Percentiles rank a stretch among this genome's conserved stretches.
Evolutionary conservation across 2,329 filamentous ascomycete species (phyloP).

Genomic region (Decorospora gaudefroyi): DNA sequence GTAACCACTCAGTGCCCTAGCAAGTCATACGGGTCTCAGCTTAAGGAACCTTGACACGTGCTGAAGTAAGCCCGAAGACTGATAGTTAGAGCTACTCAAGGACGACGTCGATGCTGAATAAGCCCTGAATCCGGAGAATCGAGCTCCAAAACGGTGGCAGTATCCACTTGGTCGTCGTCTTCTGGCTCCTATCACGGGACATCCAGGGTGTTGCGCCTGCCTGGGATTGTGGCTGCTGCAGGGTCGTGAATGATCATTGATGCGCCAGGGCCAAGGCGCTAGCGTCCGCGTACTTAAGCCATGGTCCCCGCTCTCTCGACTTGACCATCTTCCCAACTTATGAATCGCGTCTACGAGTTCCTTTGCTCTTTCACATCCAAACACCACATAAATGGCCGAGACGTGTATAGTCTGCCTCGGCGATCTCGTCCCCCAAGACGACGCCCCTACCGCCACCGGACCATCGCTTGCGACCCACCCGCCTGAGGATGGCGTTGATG

Average conservation of each 20-base stretch:
- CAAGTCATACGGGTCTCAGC: conserved; percentile 36
- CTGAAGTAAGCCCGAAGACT: conserved; percentile 34
- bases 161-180: conserved; percentile 12
- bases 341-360: conserved; percentile 39
- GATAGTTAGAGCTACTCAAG: conserved; percentile 17
- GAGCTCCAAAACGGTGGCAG: conserved; percentile 1
- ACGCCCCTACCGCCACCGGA: conserved; percentile 43
- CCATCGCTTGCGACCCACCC: conserved; percentile 32
- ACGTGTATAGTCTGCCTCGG: conserved; percentile 74
- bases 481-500: conserved; percentile 36
- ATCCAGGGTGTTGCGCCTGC: conserved; percentile 27
- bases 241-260: conserved; percentile 22
- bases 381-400: conserved; percentile 60
- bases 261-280: conserved; percentile 21
- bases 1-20: conserved; percentile 27
- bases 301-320: conserved; percentile 37
- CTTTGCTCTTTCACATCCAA: conserved; percentile 26
- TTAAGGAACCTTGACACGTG: conserved; percentile 41
- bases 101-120: too few species aligned
- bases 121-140: conserved; percentile 8
- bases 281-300: conserved; percentile 29
- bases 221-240: conserved; percentile 31
- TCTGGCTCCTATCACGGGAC: conserved; percentile 17
- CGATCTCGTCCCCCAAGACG: conserved; percentile 65
- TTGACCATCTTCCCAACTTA: conserved; percentile 40